phyloP scores from a whole-genome alignment of 2,329 filamentous ascomycete species.

The Coniella vitis region DNA sequence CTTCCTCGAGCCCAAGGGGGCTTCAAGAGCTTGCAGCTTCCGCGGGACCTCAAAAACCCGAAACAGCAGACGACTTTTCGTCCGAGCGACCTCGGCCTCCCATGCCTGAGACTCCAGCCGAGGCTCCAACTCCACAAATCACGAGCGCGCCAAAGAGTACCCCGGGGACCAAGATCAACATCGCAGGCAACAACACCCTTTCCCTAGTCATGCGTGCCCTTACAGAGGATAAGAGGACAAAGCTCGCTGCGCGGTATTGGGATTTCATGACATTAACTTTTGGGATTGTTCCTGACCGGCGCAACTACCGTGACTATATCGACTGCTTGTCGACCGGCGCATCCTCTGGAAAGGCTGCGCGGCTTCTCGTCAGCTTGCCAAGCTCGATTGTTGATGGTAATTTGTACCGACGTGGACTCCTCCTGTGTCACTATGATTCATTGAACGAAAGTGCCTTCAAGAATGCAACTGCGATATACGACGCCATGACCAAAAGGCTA shows the following conservation, averaged over 20 bases:
- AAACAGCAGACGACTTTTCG: not conserved
- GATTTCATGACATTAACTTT: conserved; percentile 56
- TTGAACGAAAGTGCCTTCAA: conserved; percentile 64
- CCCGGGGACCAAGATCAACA: not conserved
- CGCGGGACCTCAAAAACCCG: not conserved
- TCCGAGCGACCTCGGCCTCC: not conserved
- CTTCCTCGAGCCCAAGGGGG: not conserved
- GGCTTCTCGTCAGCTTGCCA: conserved; percentile 52
- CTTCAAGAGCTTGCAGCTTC: conserved; percentile 3
- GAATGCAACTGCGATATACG: conserved; percentile 58
- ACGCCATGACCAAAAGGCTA: conserved; percentile 48
- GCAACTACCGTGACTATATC: conserved; percentile 65
- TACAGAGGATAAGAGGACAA: conserved; percentile 50
- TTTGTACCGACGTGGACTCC: conserved; percentile 67
- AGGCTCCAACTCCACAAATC: not conserved
- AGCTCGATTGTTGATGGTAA: conserved; percentile 35
- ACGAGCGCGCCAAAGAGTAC: not conserved
- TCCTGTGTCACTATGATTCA: conserved; percentile 67
- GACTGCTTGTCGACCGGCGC: conserved; percentile 59
- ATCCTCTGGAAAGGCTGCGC: conserved; percentile 54
- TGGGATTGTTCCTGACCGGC: conserved; percentile 61
- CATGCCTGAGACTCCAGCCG: not conserved
- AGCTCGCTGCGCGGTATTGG: conserved; percentile 73
- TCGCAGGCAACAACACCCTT: conserved; percentile 48
- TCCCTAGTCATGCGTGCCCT: conserved; percentile 63